Base-by-base conservation (phyloP, 202 grass and related monocot genomes). In the Bolboschoenoplectus hybrid region DNA sequence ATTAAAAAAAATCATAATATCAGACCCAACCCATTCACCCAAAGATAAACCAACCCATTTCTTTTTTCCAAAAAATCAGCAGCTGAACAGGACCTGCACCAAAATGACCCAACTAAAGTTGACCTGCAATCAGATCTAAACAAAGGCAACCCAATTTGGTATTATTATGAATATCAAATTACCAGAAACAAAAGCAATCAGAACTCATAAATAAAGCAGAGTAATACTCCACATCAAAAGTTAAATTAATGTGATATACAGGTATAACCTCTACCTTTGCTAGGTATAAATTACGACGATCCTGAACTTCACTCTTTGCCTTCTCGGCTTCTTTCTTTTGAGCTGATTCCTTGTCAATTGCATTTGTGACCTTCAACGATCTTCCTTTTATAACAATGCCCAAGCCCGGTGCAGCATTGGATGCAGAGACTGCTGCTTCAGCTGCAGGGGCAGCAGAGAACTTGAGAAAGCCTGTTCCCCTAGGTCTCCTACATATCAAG, bases 361-460 rank as follows among this genome's bases (percentile, higher is more conserved):
- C 97, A 78, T 90, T 92, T 74, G 93, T 90, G 32, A 98, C 89
- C 87, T 85, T 94, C 71, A 98, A 82, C 82, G 86, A n/a, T 49
- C 93, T 88, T 70, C 92, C 94, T 82, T 96, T 98, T 62, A 98
- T 88, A 78, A 94, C 86, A 82, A 98, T 95, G 47, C 96, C 96
- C 51, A 98, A 87, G 36, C 92, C 97, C 89, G 91, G 92, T 72
- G 88, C 91, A 80, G 85, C 90, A 91, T 90, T 96, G 55, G 92
- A 88, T 38, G 90, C 93, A 90, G 87, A 86, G 85, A 98, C 86
- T 52, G 90, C 87, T 41, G 90, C 90, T 89, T 98, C 92, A 82
- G 85, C 92, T 49, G 89, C 93, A 80, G 87, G 84, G 82, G 85
- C 46, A 79, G 89, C 89, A 80, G 83, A 85, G 66, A 98, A 98